Evolutionary conservation across 2,329 filamentous ascomycete genomes (phyloP), one percentile per base, ranked within the genome.

Genomic region (Pseudomassariella vexata): DNA sequence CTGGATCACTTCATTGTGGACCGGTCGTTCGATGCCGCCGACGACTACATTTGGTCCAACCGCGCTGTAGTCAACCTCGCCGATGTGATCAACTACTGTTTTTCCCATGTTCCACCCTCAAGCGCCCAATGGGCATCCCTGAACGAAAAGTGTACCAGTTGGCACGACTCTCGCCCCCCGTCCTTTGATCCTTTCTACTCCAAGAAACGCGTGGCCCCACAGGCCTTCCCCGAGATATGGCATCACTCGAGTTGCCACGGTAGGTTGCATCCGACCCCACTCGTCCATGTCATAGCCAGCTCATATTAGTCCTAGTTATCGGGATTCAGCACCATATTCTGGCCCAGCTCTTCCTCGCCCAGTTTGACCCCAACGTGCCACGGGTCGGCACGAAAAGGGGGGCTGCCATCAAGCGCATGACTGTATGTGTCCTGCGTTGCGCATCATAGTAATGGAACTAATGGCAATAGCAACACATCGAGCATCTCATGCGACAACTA

Each of bases 71-170:
- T 76, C 3, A 70, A 77, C 43, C 76, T 75, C 33, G 75, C 75
- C n/a, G 73, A 79, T 39, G 72, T 80, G 1, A 55, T 82, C 11
- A 73, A 78, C 38, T 79, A 70, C 44, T 82, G 77, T 47, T 81
- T 79, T 42, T 64, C 66, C 2, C 56, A 63, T 11, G 49, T 44
- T 11, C 48, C 54, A 41, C 48, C 46, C 40, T 56, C 36, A 39
- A 52, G 31, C 25, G 39, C 37, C 39, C 47, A 52, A 14, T 76
- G 72, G 59, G 55, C 49, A 6, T 56, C 61, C 16, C 53, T 79
- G 9, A 52, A 63, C 9, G 50, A 60, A 5, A 32, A 38, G 12
- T 38, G 68, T 66, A 35, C 62, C 65, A 30, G 49, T 58, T 77
- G 74, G 73, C 45, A 59, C 10, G 48, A 55, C 5, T 52, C 52